Conservation (phyloP, 1,284 basidiomycete genomes). For the Mixia osmundae region DNA sequence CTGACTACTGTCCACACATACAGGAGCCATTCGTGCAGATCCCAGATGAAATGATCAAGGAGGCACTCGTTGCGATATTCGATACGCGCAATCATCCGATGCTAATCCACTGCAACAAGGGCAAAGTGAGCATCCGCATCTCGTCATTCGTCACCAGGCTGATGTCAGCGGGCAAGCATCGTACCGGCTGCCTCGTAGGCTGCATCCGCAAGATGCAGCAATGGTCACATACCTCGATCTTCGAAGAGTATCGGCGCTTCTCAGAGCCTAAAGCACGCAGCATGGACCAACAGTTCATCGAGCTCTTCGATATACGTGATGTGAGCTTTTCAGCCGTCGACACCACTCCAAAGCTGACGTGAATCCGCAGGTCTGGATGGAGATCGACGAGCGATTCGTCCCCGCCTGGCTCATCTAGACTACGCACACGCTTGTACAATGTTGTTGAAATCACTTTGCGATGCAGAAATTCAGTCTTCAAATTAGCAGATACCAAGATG, state of each 20-base stretch:
- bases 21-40: not conserved
- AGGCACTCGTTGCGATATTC: conserved; percentile 29
- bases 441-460: too few relatives aligned
- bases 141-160: not conserved
- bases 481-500: too few relatives aligned
- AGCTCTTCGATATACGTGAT: conserved; percentile 27
- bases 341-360: too few relatives aligned
- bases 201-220: conserved; percentile 30
- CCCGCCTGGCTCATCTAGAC: too few relatives aligned
- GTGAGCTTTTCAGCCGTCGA: not conserved
- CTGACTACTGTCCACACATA: not conserved
- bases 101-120: conserved; percentile 35
- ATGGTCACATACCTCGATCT: conserved; percentile 30
- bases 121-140: conserved; percentile 24
- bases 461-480: too few relatives aligned
- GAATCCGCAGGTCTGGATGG: not conserved
- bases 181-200: conserved; percentile 32
- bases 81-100: conserved; percentile 32
- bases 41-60: conserved; percentile 23
- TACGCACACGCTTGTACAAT: too few relatives aligned
- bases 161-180: conserved; percentile 20
- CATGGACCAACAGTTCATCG: conserved; percentile 33
- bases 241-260: conserved; percentile 32
- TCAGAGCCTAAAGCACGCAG: conserved; percentile 28
- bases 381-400: not conserved